A percentile compares a stretch with the other conserved stretches of the same genome.
Conservation (phyloP, 108 stramenopile species). For the Seminavis robusta region DNA sequence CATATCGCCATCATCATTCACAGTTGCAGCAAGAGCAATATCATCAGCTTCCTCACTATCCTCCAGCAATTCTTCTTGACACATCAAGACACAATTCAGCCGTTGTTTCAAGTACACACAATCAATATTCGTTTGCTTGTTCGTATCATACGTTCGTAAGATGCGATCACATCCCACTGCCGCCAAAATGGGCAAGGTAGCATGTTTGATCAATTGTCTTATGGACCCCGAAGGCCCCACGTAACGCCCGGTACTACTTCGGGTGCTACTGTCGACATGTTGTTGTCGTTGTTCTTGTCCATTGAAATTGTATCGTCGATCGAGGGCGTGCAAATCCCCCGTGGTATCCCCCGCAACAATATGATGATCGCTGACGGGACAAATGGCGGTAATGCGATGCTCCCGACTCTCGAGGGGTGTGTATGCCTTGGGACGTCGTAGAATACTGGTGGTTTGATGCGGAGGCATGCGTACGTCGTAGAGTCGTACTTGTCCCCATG, state of each 20-base stretch:
- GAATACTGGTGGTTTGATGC: conserved; percentile 33
- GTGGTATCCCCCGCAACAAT: conserved; percentile 66
- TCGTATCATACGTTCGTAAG: conserved; percentile 72
- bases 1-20: conserved; percentile 36
- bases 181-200: conserved; percentile 56
- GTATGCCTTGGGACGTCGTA: conserved; percentile 56
- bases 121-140: conserved; percentile 46
- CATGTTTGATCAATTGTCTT: conserved; percentile 56
- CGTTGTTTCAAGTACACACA: conserved; percentile 86
- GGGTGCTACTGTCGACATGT: conserved; percentile 10
- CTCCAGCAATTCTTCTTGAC: conserved; percentile 29
- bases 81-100: conserved; percentile 75
- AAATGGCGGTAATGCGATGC: conserved; percentile 68
- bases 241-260: conserved; percentile 56
- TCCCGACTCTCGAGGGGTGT: conserved; percentile 51
- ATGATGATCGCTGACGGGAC: conserved; percentile 41
- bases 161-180: conserved; percentile 83
- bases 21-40: conserved; percentile 8
- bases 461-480: conserved; percentile 84
- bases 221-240: conserved; percentile 79
- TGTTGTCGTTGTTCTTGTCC: conserved; percentile 15
- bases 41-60: conserved; percentile 11
- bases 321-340: conserved; percentile 55
- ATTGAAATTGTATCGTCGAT: conserved; percentile 53
- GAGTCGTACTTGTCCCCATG: conserved; percentile 76